Percentiles rank a stretch among this genome's conserved stretches.
Conservation (phyloP, 768 basidiomycete genomes). For the Butyriboletus loyo region DNA sequence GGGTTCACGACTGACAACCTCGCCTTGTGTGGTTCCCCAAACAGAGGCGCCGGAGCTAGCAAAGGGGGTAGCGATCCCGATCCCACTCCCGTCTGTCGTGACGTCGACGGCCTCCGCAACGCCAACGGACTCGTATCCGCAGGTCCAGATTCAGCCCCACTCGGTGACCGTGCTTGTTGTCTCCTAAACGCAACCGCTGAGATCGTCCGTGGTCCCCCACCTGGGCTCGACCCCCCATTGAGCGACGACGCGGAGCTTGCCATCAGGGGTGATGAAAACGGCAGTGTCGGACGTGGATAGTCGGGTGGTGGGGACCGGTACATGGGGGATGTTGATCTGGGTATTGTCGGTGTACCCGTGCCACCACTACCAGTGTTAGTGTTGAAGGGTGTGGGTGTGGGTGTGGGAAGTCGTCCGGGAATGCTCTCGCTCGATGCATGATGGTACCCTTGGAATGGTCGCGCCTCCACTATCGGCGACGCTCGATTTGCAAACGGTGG, state of each 20-base stretch:
- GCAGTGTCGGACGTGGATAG: constrained; percentile 38
- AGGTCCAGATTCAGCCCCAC: constrained; percentile 19
- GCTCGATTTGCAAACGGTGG: constrained; percentile 39
- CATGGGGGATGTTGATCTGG: constrained; percentile 1
- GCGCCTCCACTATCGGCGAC: constrained; percentile 6
- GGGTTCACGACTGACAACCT: constrained; percentile 29
- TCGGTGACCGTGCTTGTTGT: constrained; percentile 38
- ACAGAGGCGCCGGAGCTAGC: constrained; percentile 3
- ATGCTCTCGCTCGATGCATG: constrained; percentile 2
- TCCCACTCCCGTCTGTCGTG: constrained; percentile 8
- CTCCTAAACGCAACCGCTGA: constrained; percentile 74
- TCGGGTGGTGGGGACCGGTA: constrained; percentile 42
- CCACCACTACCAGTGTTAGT: background rate
- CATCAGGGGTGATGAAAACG: constrained; percentile 30
- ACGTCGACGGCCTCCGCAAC: constrained; percentile 42
- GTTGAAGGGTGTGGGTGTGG: background rate
- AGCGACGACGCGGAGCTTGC: constrained; percentile 35
- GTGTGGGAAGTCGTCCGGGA: constrained; percentile 9
- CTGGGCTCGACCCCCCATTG: constrained; percentile 26
- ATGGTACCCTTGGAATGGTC: background rate
- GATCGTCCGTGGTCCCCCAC: constrained; percentile 51
- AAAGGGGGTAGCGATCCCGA: constrained; percentile 27
- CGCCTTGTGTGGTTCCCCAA: constrained; percentile 6
- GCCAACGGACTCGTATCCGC: constrained; percentile 48
- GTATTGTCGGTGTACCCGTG: background rate